These are phyloP conservation scores for Coemansia sp. DNA, from an alignment of 192 early-diverging fungal species.

Conservation along the genomic window DNA sequence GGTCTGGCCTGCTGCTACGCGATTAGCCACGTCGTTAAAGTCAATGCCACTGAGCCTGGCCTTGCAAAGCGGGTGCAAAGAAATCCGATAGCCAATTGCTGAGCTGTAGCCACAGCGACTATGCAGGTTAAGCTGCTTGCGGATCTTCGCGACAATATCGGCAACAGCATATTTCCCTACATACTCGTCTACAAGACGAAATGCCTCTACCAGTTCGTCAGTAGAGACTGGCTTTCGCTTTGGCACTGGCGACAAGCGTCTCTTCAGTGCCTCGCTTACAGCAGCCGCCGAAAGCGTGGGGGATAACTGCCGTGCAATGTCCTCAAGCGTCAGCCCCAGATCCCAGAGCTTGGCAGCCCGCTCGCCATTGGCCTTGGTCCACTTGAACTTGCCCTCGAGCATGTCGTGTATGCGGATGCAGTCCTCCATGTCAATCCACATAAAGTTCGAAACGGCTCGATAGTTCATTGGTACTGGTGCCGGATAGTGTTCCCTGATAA, in stretches of 20 bases:
- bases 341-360: not conserved
- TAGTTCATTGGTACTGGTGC: constrained; percentile 6
- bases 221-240: not conserved
- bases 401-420: constrained; percentile 6
- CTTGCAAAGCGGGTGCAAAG: not conserved
- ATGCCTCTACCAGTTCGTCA: not conserved
- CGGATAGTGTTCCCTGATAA: constrained; percentile 11
- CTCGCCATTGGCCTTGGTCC: not conserved
- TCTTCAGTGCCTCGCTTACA: not conserved
- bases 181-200: not conserved
- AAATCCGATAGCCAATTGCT: not conserved
- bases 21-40: not conserved
- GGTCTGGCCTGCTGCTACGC: not conserved
- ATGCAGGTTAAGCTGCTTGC: not conserved
- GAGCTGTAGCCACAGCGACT: not conserved
- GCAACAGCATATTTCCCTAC: not conserved
- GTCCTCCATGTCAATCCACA: constrained; percentile 18
- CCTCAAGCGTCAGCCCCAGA: not conserved
- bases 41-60: not conserved
- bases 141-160: not conserved
- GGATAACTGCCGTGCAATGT: constrained; percentile 8
- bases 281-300: not conserved
- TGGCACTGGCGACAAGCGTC: not conserved
- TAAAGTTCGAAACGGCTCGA: constrained; percentile 19
- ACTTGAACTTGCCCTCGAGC: not conserved